Conservation (phyloP, 257 asterid species). For the Plantago major region DNA sequence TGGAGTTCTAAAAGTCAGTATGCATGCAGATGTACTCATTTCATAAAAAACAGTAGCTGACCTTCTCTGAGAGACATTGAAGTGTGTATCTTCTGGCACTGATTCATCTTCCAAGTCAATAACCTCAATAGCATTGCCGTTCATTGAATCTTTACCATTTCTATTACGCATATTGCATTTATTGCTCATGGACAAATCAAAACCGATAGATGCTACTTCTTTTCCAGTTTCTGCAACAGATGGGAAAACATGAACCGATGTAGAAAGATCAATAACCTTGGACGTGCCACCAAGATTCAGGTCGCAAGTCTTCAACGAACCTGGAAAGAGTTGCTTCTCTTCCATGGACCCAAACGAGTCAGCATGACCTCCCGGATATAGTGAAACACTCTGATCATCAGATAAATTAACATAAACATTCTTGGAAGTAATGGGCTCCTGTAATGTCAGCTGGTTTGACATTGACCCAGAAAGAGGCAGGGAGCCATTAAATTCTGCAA, state of each 20-base stretch:
- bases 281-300: conserved; percentile 74
- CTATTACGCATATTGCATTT: conserved; percentile 32
- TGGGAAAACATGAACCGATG: conserved; percentile 39
- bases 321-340: conserved; percentile 63
- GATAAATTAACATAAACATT: conserved; percentile 28
- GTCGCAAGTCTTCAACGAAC: conserved; percentile 84
- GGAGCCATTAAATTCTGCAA: conserved; percentile 30
- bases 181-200: conserved; percentile 68
- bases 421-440: conserved; percentile 42
- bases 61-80: conserved; percentile 58
- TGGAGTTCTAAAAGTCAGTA: background rate
- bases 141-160: conserved; percentile 35
- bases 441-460: conserved; percentile 4
- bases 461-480: conserved; percentile 36
- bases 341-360: conserved; percentile 43
- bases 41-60: conserved; percentile 18
- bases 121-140: conserved; percentile 65
- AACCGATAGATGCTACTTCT: conserved; percentile 44
- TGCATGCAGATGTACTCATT: conserved; percentile 10
- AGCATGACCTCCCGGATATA: conserved; percentile 38
- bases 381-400: conserved; percentile 51
- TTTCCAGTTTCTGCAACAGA: conserved; percentile 38
- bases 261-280: conserved; percentile 40
- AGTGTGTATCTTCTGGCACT: conserved; percentile 48
- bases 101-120: conserved; percentile 92